Conservation (phyloP, 345 rosid species). For the Alliaria petiolata region DNA sequence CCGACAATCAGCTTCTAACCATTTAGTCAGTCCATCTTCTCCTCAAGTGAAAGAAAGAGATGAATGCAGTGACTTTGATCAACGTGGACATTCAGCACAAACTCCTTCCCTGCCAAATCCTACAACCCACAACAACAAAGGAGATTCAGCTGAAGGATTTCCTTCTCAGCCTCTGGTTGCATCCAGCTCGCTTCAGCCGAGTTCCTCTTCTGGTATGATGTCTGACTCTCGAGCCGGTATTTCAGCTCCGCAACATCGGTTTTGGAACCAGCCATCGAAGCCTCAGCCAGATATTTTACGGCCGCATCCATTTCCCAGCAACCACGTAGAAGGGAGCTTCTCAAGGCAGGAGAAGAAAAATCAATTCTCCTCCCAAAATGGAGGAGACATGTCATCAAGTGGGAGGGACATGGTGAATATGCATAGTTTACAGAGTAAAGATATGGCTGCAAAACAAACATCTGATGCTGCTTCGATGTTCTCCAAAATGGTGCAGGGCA, state of each 20-base stretch:
- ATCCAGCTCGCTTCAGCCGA: conserved; percentile 41
- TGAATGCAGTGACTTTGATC: conserved; percentile 43
- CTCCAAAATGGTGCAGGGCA: conserved; percentile 35
- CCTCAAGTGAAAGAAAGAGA: conserved; percentile 36
- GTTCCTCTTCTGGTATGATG: conserved; percentile 31
- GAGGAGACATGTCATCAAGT: conserved; percentile 35
- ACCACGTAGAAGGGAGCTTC: conserved; percentile 34
- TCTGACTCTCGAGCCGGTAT: conserved; percentile 38
- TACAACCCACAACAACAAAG: conserved; percentile 28
- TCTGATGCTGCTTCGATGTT: conserved; percentile 28
- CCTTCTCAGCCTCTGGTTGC: conserved; percentile 37
- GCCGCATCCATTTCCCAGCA: conserved; percentile 36
- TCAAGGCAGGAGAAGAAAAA: conserved; percentile 37
- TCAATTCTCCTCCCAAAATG: conserved; percentile 34
- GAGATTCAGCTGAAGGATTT: conserved; percentile 41
- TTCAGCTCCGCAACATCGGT: conserved; percentile 38
- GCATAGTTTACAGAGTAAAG: conserved; percentile 33
- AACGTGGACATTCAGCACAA: conserved; percentile 43
- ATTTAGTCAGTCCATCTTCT: conserved; percentile 32
- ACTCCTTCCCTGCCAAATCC: conserved; percentile 30
- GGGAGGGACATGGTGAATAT: conserved; percentile 23
- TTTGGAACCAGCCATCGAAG: conserved; percentile 38
- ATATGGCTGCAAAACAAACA: conserved; percentile 36
- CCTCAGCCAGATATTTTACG: conserved; percentile 32
- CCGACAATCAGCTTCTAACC: conserved; percentile 32